phyloP scores from a whole-genome alignment of 495 filamentous ascomycete genomes.

The Neurospora pannonica region DNA sequence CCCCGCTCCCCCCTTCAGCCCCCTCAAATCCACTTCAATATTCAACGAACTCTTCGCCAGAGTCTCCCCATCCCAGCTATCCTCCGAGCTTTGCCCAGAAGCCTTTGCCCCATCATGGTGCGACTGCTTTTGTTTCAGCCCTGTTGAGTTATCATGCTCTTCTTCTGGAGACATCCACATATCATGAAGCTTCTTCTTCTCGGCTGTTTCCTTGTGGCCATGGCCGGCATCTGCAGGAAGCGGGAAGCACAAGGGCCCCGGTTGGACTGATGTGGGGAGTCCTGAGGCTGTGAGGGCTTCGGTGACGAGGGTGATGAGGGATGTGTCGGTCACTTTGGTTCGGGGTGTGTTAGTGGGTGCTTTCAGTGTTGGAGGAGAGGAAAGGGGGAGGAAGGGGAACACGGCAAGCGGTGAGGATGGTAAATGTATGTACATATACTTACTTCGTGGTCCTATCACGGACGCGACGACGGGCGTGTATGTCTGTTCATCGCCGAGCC shows the following conservation, averaged over 20 bases:
- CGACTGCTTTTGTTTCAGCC: too few relatives aligned
- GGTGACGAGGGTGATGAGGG: background rate
- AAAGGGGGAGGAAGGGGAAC: too few relatives aligned
- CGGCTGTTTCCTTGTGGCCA: background rate
- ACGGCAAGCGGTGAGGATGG: too few relatives aligned
- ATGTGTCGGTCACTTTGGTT: background rate
- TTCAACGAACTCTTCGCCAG: background rate
- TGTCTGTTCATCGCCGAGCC: background rate
- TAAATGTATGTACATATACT: background rate
- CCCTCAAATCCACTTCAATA: background rate
- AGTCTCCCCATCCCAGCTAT: background rate
- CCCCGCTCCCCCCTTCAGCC: background rate
- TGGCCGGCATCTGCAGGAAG: background rate
- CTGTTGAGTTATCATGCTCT: background rate
- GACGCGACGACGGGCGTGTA: background rate
- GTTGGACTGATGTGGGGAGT: background rate
- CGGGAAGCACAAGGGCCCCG: background rate
- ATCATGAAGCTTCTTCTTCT: background rate
- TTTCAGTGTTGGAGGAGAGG: too few relatives aligned
- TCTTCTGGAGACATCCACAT: background rate
- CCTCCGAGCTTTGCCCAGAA: too few relatives aligned
- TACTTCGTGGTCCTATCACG: background rate
- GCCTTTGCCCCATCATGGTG: too few relatives aligned
- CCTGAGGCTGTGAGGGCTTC: background rate
- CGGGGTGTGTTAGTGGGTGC: background rate